Evolutionary conservation across 1,284 basidiomycete genomes (phyloP).

Genomic region (Ceratobasidium sp.): DNA sequence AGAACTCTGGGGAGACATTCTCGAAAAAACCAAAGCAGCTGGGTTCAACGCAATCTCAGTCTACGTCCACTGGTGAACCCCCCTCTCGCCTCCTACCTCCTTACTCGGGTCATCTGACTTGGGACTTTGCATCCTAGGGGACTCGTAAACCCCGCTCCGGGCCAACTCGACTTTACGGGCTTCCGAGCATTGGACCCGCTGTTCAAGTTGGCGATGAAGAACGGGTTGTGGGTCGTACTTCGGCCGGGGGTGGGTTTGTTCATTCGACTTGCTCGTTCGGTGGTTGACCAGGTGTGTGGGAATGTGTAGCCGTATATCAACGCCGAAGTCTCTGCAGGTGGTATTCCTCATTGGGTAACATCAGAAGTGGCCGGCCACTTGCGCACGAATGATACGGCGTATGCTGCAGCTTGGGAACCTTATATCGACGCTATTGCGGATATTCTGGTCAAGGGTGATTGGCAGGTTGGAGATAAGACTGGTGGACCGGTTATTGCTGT

Average conservation of each 20-base stretch:
- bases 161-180: slow-evolving; percentile 76
- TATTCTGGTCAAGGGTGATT: slow-evolving; percentile 47
- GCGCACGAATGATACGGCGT: slow-evolving; percentile 76
- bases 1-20: slow-evolving; percentile 82
- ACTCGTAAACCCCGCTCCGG: slow-evolving; percentile 75
- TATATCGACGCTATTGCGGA: slow-evolving; percentile 71
- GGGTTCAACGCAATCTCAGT: slow-evolving; percentile 82
- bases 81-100: background rate
- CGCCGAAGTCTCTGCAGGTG: slow-evolving; percentile 82
- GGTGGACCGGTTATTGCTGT: slow-evolving; percentile 56
- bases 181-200: slow-evolving; percentile 79
- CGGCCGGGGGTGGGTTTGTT: slow-evolving; percentile 61
- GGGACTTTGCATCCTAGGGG: no score
- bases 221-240: slow-evolving; percentile 56
- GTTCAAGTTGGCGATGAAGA: slow-evolving; percentile 63
- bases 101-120: background rate
- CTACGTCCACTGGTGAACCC: slow-evolving; percentile 65
- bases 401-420: slow-evolving; percentile 74
- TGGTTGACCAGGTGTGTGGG: background rate
- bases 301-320: slow-evolving; percentile 69
- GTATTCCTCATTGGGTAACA: slow-evolving; percentile 83
- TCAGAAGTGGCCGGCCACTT: slow-evolving; percentile 74
- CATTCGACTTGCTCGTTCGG: slow-evolving; percentile 56
- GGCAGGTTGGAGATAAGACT: slow-evolving; percentile 46
- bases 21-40: slow-evolving; percentile 84